Percentiles rank a stretch among this genome's conserved stretches.
phyloP scores from a whole-genome alignment of 805 yeast genomes.

The Naumovozyma castellii region DNA sequence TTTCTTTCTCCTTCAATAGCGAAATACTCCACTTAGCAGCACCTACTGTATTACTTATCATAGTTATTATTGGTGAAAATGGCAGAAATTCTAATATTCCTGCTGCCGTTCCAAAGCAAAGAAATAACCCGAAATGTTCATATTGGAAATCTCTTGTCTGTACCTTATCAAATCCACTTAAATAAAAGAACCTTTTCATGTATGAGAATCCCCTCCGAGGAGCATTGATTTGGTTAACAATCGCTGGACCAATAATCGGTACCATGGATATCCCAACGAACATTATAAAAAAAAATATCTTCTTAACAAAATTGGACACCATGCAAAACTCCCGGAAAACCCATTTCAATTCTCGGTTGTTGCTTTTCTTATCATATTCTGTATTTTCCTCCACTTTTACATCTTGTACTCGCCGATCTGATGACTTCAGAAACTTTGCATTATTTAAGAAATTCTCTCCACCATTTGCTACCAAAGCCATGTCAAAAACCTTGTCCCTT shows the following conservation, averaged over 20 bases:
- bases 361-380: background rate
- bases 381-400: background rate
- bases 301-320: slow-evolving; percentile 5
- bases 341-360: slow-evolving; percentile 11
- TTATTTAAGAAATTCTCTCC: slow-evolving; percentile 11
- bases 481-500: slow-evolving; percentile 18
- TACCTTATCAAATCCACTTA: slow-evolving; percentile 14
- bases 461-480: slow-evolving; percentile 12
- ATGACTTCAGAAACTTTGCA: slow-evolving; percentile 7
- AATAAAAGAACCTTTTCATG: slow-evolving; percentile 15
- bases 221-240: slow-evolving; percentile 20
- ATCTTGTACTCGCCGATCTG: background rate
- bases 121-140: slow-evolving; percentile 32
- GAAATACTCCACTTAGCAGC: slow-evolving; percentile 52
- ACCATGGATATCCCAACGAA: slow-evolving; percentile 20
- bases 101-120: slow-evolving; percentile 44
- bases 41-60: slow-evolving; percentile 50
- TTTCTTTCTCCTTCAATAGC: background rate
- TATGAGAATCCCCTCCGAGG: slow-evolving; percentile 23
- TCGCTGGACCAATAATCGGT: slow-evolving; percentile 30
- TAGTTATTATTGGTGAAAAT: slow-evolving; percentile 41
- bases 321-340: slow-evolving; percentile 12
- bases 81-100: slow-evolving; percentile 47
- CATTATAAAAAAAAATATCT: slow-evolving; percentile 4
- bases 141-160: slow-evolving; percentile 30